Base-by-base conservation (phyloP, 495 filamentous ascomycete genomes). In the Aspergillus sclerotioniger region DNA sequence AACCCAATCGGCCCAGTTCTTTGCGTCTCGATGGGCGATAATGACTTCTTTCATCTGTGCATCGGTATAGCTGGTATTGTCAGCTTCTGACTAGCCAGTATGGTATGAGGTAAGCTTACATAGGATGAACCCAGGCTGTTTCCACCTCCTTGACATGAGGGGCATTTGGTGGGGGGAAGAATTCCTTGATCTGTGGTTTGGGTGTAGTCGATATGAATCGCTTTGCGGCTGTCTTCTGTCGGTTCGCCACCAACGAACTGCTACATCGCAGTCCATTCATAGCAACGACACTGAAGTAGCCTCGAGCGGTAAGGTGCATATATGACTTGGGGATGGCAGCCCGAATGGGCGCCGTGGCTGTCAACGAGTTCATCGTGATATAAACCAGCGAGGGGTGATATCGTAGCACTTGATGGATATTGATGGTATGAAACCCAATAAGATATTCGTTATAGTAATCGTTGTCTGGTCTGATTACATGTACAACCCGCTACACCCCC, bases 11-110 rank as follows among this genome's bases (percentile, higher is more conserved):
- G 87, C 84, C 80, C 81, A 87, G 59, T 80, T 80, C 63, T 80
- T 82, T 5, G 84, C 76, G 51, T 88, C 69, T 35, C 90, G 84
- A 66, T 92, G 89, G 13, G 86, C 87, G 37, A 88, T 76, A 32
- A 63, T 71, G 48, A 92, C 86, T 21, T 65, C 61, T 4, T 68
- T 69, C 84, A 92, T 89, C 62, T 91, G 81, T 31, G 81, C 68
- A 53, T 82, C 75, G 41, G 80, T 83, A 68, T 88, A 89, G 13
- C 81, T 85, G n/a, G 37, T 33, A 16, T 10, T 12, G 53, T 68
- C 51, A 65, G 60, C 35, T 12, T 31, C 29, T 25, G 31, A 13
- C 45, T 35, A 31, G 0, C 33, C n/a, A 32, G 17, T 29, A 17
- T 21, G 17, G 43, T 13, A 41, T 15, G 16, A 50, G 3, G 17